These are phyloP conservation scores for Erythrobasidium hasegawianum DNA, from an alignment of 1,284 basidiomycete species.

Conservation along the genomic window DNA sequence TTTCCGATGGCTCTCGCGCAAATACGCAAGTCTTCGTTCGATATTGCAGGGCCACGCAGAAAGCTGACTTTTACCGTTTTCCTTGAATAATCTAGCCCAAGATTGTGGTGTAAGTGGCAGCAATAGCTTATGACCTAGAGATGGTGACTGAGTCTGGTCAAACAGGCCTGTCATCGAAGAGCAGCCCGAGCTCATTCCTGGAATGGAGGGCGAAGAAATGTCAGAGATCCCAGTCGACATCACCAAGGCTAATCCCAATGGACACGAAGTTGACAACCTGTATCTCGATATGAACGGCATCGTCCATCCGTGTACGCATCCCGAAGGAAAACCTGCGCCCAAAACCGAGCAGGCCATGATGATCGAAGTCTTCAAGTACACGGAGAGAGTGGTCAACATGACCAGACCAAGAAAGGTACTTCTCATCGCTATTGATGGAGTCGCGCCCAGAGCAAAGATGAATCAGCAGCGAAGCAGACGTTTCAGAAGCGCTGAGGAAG, in stretches of 20 bases:
- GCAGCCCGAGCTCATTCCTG: constrained; percentile 61
- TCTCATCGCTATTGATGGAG: constrained; percentile 99
- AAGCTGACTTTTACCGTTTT: background rate
- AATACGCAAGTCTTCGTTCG: constrained; percentile 6
- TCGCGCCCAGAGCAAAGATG: constrained; percentile 98
- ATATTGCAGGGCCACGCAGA: background rate
- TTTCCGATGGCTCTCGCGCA: constrained; percentile 32
- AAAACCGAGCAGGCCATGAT: constrained; percentile 99
- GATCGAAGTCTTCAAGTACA: constrained; percentile 95
- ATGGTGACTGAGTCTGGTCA: background rate
- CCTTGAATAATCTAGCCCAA: constrained; percentile 72
- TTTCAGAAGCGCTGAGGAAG: constrained; percentile 91
- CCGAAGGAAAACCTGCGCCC: constrained; percentile 67
- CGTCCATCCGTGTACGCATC: constrained; percentile 18
- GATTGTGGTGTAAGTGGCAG: constrained; percentile 62
- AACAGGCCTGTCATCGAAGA: constrained; percentile 69
- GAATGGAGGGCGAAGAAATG: constrained; percentile 61
- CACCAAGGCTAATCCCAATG: constrained; percentile 86
- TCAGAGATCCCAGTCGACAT: constrained; percentile 77
- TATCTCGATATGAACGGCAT: constrained; percentile 91
- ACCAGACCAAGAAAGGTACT: constrained; percentile 87
- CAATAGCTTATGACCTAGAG: background rate
- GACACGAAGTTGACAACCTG: constrained; percentile 88
- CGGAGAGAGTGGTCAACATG: constrained; percentile 97
- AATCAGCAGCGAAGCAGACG: constrained; percentile 96